Evolutionary conservation across 495 filamentous ascomycete genomes (phyloP), one percentile per base, ranked within the genome.

Genomic region (Chaetomidium leptoderma): DNA sequence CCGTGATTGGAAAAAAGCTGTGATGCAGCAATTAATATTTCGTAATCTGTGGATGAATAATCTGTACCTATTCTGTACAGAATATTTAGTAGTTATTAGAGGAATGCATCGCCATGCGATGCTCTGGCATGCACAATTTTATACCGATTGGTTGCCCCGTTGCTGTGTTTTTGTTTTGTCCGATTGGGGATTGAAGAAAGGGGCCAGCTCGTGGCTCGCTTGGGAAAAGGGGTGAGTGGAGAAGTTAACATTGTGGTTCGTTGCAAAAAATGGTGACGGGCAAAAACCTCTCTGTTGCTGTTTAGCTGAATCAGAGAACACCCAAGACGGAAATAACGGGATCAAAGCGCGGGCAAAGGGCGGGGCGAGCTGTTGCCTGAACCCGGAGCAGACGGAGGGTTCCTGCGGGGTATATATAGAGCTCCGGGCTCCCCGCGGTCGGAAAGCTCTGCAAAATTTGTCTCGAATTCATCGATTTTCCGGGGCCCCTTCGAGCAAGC

Each of bases 321-420:
- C 21, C 6, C 13, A 23, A 23, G 17, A 40, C 2, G 39, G 26
- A 14, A n/a, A n/a, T n/a, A n/a, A n/a, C n/a, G n/a, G 13, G 26
- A 29, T 37, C 19, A 39, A 30, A 37, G 56, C 30, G 21, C 39
- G 9, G 17, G 10, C 21, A 2, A 19, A 10, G 14, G 16, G 19
- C 33, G 49, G 55, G 39, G 56, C 37, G 40, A 30, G 32, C 40
- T 59, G 57, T 26, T 59, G 40, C 48, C 57, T 59, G 32, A 16
- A 29, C 10, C 30, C 32, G 30, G 57, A 42, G 42, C 24, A 4
- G 48, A 21, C 14, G 11, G 32, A 53, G 49, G 49, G 4, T 37
- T 53, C 40, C 26, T 42, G 48, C 42, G 57, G 57, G 57, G 57
- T 59, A 59, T 59, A 59, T 46, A 59, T 46, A 53, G 43, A 29